These are phyloP conservation scores for Pichia sp. DNA, from an alignment of 1,139 yeast genomes.

Conservation along the genomic window DNA sequence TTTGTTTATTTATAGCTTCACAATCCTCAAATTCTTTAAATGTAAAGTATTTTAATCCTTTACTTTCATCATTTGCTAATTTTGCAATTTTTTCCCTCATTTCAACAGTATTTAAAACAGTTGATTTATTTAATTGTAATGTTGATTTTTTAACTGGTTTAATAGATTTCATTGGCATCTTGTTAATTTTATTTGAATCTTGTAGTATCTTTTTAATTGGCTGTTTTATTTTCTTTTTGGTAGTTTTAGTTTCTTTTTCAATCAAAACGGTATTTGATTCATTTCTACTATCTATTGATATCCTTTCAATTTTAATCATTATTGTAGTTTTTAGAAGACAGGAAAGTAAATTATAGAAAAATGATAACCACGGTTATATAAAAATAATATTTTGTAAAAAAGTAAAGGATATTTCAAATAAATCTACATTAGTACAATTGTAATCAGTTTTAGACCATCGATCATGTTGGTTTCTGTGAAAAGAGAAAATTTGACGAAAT, in stretches of 20 bases:
- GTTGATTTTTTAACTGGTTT: neutral
- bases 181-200: too few relatives aligned
- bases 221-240: too few relatives aligned
- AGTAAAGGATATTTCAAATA: too few relatives aligned
- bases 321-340: neutral
- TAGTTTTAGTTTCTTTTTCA: too few relatives aligned
- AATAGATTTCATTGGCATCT: neutral
- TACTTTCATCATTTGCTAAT: slow-evolving; percentile 4
- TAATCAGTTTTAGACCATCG: too few relatives aligned
- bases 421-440: too few relatives aligned
- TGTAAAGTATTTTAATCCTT: slow-evolving; percentile 9
- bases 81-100: slow-evolving; percentile 8
- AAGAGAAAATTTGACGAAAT: too few relatives aligned
- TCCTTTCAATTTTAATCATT: neutral
- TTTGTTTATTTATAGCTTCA: slow-evolving; percentile 1
- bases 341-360: too few relatives aligned
- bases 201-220: neutral
- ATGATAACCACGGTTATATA: too few relatives aligned
- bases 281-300: neutral
- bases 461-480: too few relatives aligned
- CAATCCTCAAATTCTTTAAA: slow-evolving; percentile 6
- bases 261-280: too few relatives aligned
- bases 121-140: neutral
- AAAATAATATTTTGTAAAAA: too few relatives aligned
- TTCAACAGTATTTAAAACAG: slow-evolving; percentile 1